A percentile compares a stretch with the other conserved stretches of the same genome.
Conservation (phyloP, 805 yeast species). For the Trichomonascus vanleenenianus region DNA sequence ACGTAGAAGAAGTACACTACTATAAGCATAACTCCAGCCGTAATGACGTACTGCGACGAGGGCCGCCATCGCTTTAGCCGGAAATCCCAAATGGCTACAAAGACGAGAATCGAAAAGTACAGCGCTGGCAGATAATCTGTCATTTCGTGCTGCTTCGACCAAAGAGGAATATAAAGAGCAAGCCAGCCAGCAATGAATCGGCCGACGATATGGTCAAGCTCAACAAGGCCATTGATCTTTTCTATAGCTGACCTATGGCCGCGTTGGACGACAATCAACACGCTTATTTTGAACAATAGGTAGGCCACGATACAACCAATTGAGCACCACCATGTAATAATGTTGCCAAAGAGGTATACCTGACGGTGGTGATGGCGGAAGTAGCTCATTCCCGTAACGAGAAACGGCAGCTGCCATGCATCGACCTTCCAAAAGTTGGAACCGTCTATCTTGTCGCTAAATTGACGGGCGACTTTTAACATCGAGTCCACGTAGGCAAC, state of each 20-base stretch:
- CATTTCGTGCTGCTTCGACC: slow-evolving; percentile 70
- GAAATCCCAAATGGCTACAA: slow-evolving; percentile 54
- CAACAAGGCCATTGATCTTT: slow-evolving; percentile 35
- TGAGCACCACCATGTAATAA: slow-evolving; percentile 10
- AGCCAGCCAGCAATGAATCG: slow-evolving; percentile 64
- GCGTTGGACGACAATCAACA: slow-evolving; percentile 11
- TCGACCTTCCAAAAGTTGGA: not conserved
- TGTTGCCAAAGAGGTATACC: slow-evolving; percentile 13
- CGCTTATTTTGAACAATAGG: slow-evolving; percentile 7
- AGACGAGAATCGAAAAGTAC: slow-evolving; percentile 61
- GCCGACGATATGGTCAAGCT: slow-evolving; percentile 47
- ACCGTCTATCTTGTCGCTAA: not conserved
- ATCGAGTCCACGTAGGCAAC: slow-evolving; percentile 13
- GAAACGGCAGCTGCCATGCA: slow-evolving; percentile 10
- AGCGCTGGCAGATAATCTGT: slow-evolving; percentile 78
- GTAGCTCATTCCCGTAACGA: slow-evolving; percentile 6
- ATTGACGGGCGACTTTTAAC: slow-evolving; percentile 2
- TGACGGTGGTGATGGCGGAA: slow-evolving; percentile 10
- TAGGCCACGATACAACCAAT: slow-evolving; percentile 7
- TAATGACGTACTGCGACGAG: too few species aligned
- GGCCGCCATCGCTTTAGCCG: too few species aligned
- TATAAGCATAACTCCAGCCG: slow-evolving; percentile 3
- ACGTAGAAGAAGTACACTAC: slow-evolving; percentile 30
- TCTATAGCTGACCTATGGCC: slow-evolving; percentile 1
- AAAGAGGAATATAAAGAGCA: slow-evolving; percentile 56